Percentiles rank a stretch among this genome's conserved stretches.
Evolutionary conservation across 345 rosid genomes (phyloP).

Genomic region (Limnanthes douglasii): DNA sequence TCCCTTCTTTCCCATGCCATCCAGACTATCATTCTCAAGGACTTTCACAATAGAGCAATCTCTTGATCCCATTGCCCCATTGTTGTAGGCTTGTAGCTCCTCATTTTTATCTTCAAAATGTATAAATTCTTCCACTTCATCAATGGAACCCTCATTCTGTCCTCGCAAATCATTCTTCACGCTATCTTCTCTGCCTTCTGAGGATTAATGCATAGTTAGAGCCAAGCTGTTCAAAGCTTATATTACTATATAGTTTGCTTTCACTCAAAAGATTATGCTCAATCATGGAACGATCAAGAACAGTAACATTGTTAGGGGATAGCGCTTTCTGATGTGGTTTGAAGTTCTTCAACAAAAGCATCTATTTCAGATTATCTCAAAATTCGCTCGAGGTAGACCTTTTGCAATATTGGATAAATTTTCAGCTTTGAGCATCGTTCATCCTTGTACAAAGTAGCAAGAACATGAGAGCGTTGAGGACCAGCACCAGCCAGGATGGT

Average conservation of each 20-base stretch:
- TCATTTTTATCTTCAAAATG: conserved; percentile 97
- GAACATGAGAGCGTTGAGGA: conserved; percentile 67
- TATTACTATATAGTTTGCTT: conserved; percentile 68
- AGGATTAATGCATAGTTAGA: conserved; percentile 63
- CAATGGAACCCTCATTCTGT: conserved; percentile 97
- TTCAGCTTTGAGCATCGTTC: conserved; percentile 68
- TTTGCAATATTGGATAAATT: conserved; percentile 63
- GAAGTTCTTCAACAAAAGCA: conserved; percentile 55
- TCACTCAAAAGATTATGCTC: conserved; percentile 75
- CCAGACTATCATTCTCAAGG: conserved; percentile 78
- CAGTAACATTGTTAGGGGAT: conserved; percentile 61
- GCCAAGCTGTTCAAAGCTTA: conserved; percentile 27
- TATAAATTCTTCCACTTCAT: conserved; percentile 96
- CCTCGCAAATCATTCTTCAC: conserved; percentile 88
- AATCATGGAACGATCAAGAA: conserved; percentile 68
- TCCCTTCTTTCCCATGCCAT: conserved; percentile 88
- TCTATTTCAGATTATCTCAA: conserved; percentile 63
- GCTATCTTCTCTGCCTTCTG: conserved; percentile 98
- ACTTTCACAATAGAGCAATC: too few species aligned
- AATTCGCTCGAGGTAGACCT: conserved; percentile 69
- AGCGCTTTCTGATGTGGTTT: conserved; percentile 70
- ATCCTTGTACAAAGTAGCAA: conserved; percentile 63
- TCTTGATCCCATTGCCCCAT: conserved; percentile 99
- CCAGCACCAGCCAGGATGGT: conserved; percentile 73
- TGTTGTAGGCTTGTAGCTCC: conserved; percentile 79